Conservation (phyloP, 2,329 filamentous ascomycete genomes). For the Diplodia sapinea region DNA sequence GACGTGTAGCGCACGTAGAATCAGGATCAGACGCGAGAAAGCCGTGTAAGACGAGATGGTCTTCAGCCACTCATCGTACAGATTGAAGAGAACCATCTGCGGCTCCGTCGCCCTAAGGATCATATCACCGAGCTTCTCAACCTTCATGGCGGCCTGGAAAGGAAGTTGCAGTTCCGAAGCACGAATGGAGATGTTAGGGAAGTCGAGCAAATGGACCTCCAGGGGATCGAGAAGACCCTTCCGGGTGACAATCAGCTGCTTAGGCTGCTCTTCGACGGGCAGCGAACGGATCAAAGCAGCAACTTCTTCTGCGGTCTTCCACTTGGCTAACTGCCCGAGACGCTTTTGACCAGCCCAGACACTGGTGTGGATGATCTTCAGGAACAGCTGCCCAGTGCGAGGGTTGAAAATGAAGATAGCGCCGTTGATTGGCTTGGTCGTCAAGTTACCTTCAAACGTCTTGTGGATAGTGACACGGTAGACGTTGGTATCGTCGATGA, state of each 20-base stretch:
- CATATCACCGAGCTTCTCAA: conserved; percentile 99
- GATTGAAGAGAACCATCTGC: conserved; percentile 99
- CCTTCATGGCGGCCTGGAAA: conserved; percentile 99
- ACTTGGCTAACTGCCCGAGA: conserved; percentile 96
- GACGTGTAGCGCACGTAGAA: conserved; percentile 92
- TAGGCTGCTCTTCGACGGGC: conserved; percentile 96
- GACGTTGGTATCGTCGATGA: conserved; percentile 99
- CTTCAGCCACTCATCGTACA: conserved; percentile 99
- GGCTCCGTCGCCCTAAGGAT: conserved; percentile 96
- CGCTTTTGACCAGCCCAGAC: conserved; percentile 99
- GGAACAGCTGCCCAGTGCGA: conserved; percentile 93
- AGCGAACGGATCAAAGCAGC: conserved; percentile 93
- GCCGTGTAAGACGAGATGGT: conserved; percentile 98
- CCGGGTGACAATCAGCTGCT: conserved; percentile 96
- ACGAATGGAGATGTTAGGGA: conserved; percentile 98
- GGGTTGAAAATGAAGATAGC: conserved; percentile 99
- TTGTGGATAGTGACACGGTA: conserved; percentile 99
- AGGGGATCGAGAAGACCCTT: conserved; percentile 97
- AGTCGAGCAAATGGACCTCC: conserved; percentile 95
- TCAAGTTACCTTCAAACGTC: conserved; percentile 98
- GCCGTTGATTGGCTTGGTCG: conserved; percentile 98
- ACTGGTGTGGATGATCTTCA: conserved; percentile 99
- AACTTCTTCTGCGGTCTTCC: conserved; percentile 99
- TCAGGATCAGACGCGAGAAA: conserved; percentile 92
- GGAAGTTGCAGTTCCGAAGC: conserved; percentile 95